phyloP scores from a whole-genome alignment of 345 rosid genomes.

The Fremontodendron californicum region DNA sequence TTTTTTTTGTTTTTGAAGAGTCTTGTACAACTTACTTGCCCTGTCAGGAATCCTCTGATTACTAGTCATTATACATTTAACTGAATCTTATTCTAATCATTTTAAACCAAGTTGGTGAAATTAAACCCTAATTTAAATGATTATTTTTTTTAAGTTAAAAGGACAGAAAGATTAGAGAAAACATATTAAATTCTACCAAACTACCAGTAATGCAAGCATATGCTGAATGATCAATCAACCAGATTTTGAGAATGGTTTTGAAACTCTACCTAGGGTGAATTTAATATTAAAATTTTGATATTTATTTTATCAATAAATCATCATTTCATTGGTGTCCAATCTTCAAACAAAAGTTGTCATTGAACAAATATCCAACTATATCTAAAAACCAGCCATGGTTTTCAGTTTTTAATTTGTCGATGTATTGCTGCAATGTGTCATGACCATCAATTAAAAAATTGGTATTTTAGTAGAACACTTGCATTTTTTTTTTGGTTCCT shows the following conservation, averaged over 20 bases:
- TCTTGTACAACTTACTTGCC: background rate
- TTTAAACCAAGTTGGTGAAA: background rate
- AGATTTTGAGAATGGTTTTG: background rate
- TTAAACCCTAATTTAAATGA: background rate
- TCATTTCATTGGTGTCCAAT: too few species aligned
- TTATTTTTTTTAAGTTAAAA: background rate
- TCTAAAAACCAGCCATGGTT: background rate
- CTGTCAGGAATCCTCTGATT: background rate
- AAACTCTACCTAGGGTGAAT: background rate
- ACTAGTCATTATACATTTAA: background rate
- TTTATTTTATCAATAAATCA: too few species aligned
- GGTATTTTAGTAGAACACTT: background rate
- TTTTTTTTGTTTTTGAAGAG: background rate
- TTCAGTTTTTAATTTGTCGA: too few species aligned
- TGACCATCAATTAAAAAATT: background rate
- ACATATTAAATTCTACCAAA: background rate
- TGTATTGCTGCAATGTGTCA: background rate
- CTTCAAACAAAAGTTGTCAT: too few species aligned
- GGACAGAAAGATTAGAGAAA: background rate
- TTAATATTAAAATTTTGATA: too few species aligned
- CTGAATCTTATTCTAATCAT: background rate
- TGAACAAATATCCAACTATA: too few species aligned
- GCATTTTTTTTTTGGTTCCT: too few species aligned
- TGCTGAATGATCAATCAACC: background rate
- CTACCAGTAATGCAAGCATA: background rate